A percentile compares a stretch with the other conserved stretches of the same genome.
Conservation (phyloP, 805 yeast species). For the Saccharomycopsis oosterbeekiorum region DNA sequence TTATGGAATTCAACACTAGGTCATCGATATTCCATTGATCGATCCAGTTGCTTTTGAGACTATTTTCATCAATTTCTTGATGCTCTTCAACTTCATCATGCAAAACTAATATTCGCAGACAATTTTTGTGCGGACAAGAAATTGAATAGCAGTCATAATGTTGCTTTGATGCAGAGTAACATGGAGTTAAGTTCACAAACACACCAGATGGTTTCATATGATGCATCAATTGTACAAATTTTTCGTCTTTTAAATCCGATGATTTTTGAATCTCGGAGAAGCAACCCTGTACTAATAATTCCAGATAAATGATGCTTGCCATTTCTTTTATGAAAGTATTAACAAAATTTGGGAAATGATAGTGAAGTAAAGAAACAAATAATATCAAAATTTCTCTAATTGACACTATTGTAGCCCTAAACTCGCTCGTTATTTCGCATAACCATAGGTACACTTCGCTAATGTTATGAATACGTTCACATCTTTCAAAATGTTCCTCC, state of each 20-base stretch:
- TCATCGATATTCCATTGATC: slow-evolving; percentile 11
- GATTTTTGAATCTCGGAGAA: neutral
- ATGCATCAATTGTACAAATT: neutral
- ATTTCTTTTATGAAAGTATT: neutral
- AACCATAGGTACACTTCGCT: neutral
- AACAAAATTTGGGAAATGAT: neutral
- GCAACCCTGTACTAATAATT: neutral
- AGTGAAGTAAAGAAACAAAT: neutral
- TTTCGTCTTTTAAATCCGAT: neutral
- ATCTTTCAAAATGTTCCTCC: neutral
- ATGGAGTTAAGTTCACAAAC: neutral
- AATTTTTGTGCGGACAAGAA: slow-evolving; percentile 11
- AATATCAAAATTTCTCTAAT: neutral
- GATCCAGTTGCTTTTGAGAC: slow-evolving; percentile 8
- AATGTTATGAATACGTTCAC: neutral
- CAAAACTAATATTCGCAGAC: neutral
- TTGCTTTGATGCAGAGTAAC: neutral
- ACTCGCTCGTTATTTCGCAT: neutral
- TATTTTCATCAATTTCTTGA: neutral
- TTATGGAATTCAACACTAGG: neutral
- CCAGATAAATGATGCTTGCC: neutral
- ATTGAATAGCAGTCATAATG: slow-evolving; percentile 5
- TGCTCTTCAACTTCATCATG: slow-evolving; percentile 1
- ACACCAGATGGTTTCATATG: neutral
- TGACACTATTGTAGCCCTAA: neutral